Evolutionary conservation across 495 filamentous ascomycete species (phyloP), one percentile per base, ranked within the genome.

Genomic region (Hamigera avellanea): DNA sequence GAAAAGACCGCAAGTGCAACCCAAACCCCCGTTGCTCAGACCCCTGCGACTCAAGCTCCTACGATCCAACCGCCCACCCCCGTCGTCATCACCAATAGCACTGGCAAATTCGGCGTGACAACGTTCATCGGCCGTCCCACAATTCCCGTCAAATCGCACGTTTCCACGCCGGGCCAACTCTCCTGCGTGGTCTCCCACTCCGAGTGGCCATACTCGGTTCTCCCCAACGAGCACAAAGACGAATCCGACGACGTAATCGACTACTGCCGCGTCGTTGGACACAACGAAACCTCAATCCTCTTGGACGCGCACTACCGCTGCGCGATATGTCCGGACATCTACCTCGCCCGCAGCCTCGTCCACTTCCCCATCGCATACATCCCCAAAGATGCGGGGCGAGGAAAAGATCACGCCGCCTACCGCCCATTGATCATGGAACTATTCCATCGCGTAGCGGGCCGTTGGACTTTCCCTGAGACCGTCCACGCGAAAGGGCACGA

Each of bases 201-300:
- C 17, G 19, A 21, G 12, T 40, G 37, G 37, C 37, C 37, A n/a
- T 2, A 5, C 4, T 26, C 18, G 14, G 14, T 40, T 3, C 29
- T 40, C 5, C 37, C 29, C 8, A 31, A 7, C 3, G 10, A 8
- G 3, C n/a, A 10, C 16, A 33, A 34, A 13, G 28, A 26, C 21
- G 37, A 33, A 14, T 29, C 29, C 21, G 26, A 33, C 21, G 10
- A 26, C 2, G 35, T 35, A 16, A 30, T 29, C 16, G 41, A 38
- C 19, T 43, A 38, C 35, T 39, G 41, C 14, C 35, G 29, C 2
- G 18, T 43, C 29, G 26, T 21, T 3, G 29, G 29, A 14, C 28
- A 19, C 14, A 27, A 43, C 35, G 41, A 43, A 19, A 14, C 14
- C 14, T 9, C 33, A 14, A 34, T 43, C 26, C 35, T 43, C 13